A percentile compares a stretch with the other conserved stretches of the same genome.
Evolutionary conservation across 75 land plant species (phyloP).

Genomic region (Sequoia sempervirens): DNA sequence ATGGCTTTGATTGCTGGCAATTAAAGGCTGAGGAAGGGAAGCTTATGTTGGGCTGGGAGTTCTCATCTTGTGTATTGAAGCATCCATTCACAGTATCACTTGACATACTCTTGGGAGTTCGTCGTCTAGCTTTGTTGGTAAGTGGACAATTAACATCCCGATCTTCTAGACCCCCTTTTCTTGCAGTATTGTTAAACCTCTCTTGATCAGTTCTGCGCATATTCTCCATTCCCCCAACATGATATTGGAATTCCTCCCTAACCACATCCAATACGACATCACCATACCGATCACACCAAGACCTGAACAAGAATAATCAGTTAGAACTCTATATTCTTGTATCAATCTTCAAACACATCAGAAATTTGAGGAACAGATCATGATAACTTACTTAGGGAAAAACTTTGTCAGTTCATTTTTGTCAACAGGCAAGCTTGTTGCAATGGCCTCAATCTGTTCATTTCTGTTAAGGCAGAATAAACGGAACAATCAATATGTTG

Average conservation of each 20-base stretch:
- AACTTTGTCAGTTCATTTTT: slow-evolving; percentile 71
- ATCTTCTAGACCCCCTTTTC: slow-evolving; percentile 13
- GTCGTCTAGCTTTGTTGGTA: background rate
- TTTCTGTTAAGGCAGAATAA: slow-evolving; percentile 30
- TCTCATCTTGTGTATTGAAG: slow-evolving; percentile 33
- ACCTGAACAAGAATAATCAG: slow-evolving; percentile 24
- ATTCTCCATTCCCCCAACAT: slow-evolving; percentile 68
- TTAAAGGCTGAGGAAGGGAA: slow-evolving; percentile 1
- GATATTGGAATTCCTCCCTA: slow-evolving; percentile 69
- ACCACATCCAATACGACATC: slow-evolving; percentile 81
- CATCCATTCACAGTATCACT: slow-evolving; percentile 5
- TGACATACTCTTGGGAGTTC: background rate
- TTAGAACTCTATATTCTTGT: background rate
- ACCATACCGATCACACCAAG: slow-evolving; percentile 93
- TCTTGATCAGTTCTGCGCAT: slow-evolving; percentile 19
- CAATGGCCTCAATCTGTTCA: slow-evolving; percentile 82
- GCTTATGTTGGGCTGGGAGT: slow-evolving; percentile 43
- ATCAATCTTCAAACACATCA: background rate
- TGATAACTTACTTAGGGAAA: slow-evolving; percentile 63
- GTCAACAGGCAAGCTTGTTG: slow-evolving; percentile 78
- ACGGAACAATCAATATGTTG: background rate
- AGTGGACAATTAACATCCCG: slow-evolving; percentile 41
- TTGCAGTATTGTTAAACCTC: background rate
- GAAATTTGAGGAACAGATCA: background rate
- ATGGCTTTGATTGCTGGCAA: background rate